phyloP scores from a whole-genome alignment of 495 filamentous ascomycete genomes.

The Neurospora sp. region DNA sequence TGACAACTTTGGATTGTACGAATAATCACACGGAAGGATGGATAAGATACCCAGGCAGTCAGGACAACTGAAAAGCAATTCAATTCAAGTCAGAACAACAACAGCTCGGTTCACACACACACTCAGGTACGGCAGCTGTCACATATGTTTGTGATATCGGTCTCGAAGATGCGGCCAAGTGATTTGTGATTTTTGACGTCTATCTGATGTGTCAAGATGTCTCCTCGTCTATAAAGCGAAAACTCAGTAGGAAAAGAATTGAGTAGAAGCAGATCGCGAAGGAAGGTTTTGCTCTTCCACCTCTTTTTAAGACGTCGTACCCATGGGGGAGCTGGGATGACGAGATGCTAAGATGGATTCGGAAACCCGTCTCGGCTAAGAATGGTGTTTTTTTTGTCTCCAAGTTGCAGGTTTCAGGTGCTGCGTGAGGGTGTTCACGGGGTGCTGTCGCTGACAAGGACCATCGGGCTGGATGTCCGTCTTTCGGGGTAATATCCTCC shows the following conservation, averaged over 20 bases:
- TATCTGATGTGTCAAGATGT: conserved; percentile 9
- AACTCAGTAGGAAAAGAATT: conserved; percentile 20
- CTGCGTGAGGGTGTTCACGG: no score
- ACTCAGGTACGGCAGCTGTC: not conserved
- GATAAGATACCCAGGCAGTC: not conserved
- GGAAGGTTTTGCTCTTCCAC: conserved; percentile 52
- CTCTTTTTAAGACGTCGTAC: conserved; percentile 62
- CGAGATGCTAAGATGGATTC: conserved; percentile 61
- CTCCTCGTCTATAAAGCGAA: conserved; percentile 40
- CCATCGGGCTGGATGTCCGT: no score
- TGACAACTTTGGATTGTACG: not conserved
- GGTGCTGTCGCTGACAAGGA: no score
- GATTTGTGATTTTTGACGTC: not conserved
- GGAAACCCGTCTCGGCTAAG: not conserved
- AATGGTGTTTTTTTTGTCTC: not conserved
- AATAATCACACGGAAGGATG: not conserved
- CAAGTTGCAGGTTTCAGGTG: not conserved
- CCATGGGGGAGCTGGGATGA: conserved; percentile 46
- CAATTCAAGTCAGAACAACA: not conserved
- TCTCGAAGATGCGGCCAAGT: not conserved
- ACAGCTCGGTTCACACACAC: not conserved
- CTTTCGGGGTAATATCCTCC: not conserved
- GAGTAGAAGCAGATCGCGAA: conserved; percentile 41
- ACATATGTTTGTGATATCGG: not conserved
- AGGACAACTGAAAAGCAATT: not conserved